Evolutionary conservation across 441 rosid species (phyloP), one percentile per base, ranked within the genome.

Genomic region (Jatropha podagrica): DNA sequence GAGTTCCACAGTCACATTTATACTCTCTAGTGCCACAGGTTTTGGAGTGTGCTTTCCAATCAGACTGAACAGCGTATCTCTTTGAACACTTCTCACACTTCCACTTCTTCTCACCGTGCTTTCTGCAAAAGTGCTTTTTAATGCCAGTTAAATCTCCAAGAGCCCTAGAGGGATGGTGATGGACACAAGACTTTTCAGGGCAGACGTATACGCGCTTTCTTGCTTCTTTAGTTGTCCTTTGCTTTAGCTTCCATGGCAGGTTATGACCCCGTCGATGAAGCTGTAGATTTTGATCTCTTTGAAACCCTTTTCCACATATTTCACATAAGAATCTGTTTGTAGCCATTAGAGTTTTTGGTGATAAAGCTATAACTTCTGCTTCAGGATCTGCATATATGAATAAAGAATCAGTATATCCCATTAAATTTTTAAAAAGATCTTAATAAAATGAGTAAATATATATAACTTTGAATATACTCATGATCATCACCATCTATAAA

Each of bases 211-310:
- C 98, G 4, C 98, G 84, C 68, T 95, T 95, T 74, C 84, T 84
- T 20, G 78, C 79, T 84, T 92, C 98, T 72, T 92, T 91, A 65
- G 81, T 86, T 10, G 86, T 88, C 84, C 97, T 87, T 80, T 95
- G 98, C 92, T 95, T 95, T n/a, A 95, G 85, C 86, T 92, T 95
- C 98, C 98, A 95, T 23, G 98, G 98, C 68, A 95, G 92, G 82
- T 95, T 95, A 79, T 95, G 98, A 10, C 97, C 98, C 12, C 98
- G 80, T 15, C 97, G 79, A 69, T 95, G 98, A 44, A 95, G 97
- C 32, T 95, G 98, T 64, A 95, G 86, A 81, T 95, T 95, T 69
- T 95, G 98, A 79, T 95, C 97, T 81, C 98, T 91, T 83, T 91
- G 98, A 59, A 95, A 95, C 18, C 97, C 98, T 76, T 92, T 95